Evolutionary conservation across 2,329 filamentous ascomycete genomes (phyloP).

Genomic region (Neophaeococcomyces aloes): DNA sequence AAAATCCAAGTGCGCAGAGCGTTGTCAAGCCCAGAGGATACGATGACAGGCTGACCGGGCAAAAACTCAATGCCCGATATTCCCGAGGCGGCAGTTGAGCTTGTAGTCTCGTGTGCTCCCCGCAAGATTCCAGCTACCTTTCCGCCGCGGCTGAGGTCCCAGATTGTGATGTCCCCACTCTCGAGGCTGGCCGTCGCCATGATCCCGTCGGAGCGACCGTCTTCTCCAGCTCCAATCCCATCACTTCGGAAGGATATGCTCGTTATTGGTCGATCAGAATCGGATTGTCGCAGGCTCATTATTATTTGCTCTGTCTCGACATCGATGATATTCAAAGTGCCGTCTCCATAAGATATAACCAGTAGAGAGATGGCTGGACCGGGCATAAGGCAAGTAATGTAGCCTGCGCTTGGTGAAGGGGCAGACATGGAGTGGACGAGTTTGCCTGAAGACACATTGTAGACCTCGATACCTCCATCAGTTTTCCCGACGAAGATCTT

Average conservation of each 20-base stretch:
- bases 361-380: slow-evolving; percentile 75
- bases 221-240: slow-evolving; percentile 73
- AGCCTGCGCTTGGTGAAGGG: slow-evolving; percentile 58
- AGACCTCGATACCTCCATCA: slow-evolving; percentile 89
- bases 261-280: slow-evolving; percentile 46
- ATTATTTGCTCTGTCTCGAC: slow-evolving; percentile 65
- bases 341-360: slow-evolving; percentile 75
- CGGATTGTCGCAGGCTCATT: slow-evolving; percentile 32
- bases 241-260: slow-evolving; percentile 88
- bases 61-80: slow-evolving; percentile 85
- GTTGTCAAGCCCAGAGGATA: slow-evolving; percentile 88
- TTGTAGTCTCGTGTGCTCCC: slow-evolving; percentile 64
- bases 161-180: slow-evolving; percentile 84
- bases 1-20: slow-evolving; percentile 95
- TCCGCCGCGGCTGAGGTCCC: slow-evolving; percentile 86
- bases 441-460: slow-evolving; percentile 89
- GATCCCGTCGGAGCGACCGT: slow-evolving; percentile 74
- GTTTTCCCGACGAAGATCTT: slow-evolving; percentile 83
- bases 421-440: slow-evolving; percentile 83
- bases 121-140: slow-evolving; percentile 77
- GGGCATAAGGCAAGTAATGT: slow-evolving; percentile 78
- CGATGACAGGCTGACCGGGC: slow-evolving; percentile 73
- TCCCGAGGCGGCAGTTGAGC: slow-evolving; percentile 52
- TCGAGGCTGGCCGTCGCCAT: slow-evolving; percentile 79
- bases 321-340: slow-evolving; percentile 70